Evolutionary conservation across 768 basidiomycete genomes (phyloP).

Genomic region (Lentinula raphanica): DNA sequence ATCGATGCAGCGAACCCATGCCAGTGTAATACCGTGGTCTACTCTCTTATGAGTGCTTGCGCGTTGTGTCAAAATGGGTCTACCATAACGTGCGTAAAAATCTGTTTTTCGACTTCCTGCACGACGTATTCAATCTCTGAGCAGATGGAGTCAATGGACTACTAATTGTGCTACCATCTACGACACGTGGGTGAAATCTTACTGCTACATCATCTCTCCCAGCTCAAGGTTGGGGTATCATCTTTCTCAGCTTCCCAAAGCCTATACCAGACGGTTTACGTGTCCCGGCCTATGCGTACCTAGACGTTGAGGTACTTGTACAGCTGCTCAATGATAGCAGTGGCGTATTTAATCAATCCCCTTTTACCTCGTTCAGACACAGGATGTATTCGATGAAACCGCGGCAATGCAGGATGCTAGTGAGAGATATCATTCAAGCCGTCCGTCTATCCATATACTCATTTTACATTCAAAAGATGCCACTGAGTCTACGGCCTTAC

Average conservation of each 20-base stretch:
- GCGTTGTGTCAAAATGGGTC: constrained; percentile 47
- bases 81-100: constrained; percentile 27
- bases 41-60: constrained; percentile 53
- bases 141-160: constrained; percentile 52
- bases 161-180: constrained; percentile 39
- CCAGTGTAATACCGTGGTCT: constrained; percentile 52
- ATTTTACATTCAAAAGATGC: constrained; percentile 21
- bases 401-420: constrained; percentile 32
- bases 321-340: not conserved
- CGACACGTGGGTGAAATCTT: constrained; percentile 13
- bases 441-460: not conserved
- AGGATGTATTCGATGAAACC: constrained; percentile 33
- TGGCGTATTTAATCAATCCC: not conserved
- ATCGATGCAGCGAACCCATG: constrained; percentile 35
- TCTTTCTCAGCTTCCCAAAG: constrained; percentile 34
- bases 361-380: constrained; percentile 17
- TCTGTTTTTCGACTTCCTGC: not conserved
- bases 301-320: constrained; percentile 43
- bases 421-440: constrained; percentile 15
- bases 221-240: not conserved
- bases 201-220: constrained; percentile 12
- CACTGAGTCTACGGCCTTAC: constrained; percentile 40
- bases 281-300: constrained; percentile 61
- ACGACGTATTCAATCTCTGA: constrained; percentile 7
- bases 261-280: constrained; percentile 42